Percentiles rank a stretch among this genome's conserved stretches.
These are phyloP conservation scores for Drosera spatulata DNA, from an alignment of 179 eudicot genomes.

Conservation along the genomic window DNA sequence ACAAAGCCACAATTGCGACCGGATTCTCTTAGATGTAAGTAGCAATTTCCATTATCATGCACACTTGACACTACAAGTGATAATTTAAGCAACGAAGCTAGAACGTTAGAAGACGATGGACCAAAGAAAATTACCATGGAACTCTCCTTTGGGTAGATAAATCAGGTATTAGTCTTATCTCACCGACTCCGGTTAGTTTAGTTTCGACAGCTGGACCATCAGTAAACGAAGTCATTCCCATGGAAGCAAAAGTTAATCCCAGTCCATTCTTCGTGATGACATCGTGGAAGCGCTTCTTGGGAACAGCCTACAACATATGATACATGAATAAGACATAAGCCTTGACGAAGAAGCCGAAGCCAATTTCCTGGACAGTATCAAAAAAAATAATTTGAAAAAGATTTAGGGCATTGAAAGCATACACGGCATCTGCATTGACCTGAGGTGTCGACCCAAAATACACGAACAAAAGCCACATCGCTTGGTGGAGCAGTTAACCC, in stretches of 20 bases:
- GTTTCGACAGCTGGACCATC: constrained; percentile 82
- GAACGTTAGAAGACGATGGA: neutral
- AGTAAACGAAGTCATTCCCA: constrained; percentile 70
- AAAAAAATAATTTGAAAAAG: neutral
- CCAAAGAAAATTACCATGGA: constrained; percentile 60
- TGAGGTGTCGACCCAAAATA: constrained; percentile 86
- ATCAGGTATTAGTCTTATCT: constrained; percentile 88
- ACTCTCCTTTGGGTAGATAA: constrained; percentile 61
- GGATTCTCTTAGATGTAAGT: too few species aligned
- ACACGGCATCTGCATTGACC: constrained; percentile 98
- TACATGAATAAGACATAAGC: neutral
- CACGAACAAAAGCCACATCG: constrained; percentile 49
- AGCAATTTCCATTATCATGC: too few species aligned
- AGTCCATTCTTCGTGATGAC: constrained; percentile 66
- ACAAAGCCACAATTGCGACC: too few species aligned
- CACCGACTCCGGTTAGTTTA: constrained; percentile 75
- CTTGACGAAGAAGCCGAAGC: neutral
- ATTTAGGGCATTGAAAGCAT: constrained; percentile 13
- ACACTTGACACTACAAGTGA: too few species aligned
- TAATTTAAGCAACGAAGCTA: too few species aligned
- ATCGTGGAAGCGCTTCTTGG: constrained; percentile 56
- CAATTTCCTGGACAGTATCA: neutral
- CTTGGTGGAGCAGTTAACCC: constrained; percentile 21
- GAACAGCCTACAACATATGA: constrained; percentile 44
- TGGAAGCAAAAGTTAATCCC: constrained; percentile 74